Evolutionary conservation across 2,329 filamentous ascomycete genomes (phyloP), one percentile per base, ranked within the genome.

Genomic region (Chalara sp.): DNA sequence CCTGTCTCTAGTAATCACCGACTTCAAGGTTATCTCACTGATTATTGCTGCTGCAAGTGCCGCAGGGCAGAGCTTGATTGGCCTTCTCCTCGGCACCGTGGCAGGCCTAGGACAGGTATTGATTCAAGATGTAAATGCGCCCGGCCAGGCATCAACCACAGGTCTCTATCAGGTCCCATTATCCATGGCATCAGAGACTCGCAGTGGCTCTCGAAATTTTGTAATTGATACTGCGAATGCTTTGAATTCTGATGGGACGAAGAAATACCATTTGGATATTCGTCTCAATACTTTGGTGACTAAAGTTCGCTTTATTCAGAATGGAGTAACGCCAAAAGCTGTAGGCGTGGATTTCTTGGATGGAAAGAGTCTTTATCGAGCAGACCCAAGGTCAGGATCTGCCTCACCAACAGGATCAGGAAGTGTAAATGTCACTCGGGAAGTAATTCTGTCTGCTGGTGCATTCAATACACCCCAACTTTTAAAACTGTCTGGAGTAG

Each of bases 401-500:
- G 58, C 56, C 5, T 48, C 49, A 5, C 48, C 53, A 32, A 56
- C 53, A 10, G 63, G 63, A 6, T 29, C 39, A 3, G 44, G 69
- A 7, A 59, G 58, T 1, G 68, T 65, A 30, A 54, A 59, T 29
- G 73, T 70, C 21, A 63, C 62, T 0, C 63, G 64, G 29, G 53
- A 57, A 46, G 72, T 77, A 37, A 75, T 78, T 53, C 50, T 77
- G n/a, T 64, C 73, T 3, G 73, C 68, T 29, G 75, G 75, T 28
- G 57, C 71, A 3, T 71, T 72, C 62, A 72, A 74, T 58, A 69
- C 68, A 0, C 73, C 73, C 2, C 70, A 74, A 54, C 61, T 76
- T 43, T 67, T 76, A 11, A 73, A 74, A 60, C 66, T 74, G 6
- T 70, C 67, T 37, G 73, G 72, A 30, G 61, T 76, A 40, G 72